These are phyloP conservation scores for Fraxinus greggii DNA, from an alignment of 305 asterid genomes.

Conservation along the genomic window DNA sequence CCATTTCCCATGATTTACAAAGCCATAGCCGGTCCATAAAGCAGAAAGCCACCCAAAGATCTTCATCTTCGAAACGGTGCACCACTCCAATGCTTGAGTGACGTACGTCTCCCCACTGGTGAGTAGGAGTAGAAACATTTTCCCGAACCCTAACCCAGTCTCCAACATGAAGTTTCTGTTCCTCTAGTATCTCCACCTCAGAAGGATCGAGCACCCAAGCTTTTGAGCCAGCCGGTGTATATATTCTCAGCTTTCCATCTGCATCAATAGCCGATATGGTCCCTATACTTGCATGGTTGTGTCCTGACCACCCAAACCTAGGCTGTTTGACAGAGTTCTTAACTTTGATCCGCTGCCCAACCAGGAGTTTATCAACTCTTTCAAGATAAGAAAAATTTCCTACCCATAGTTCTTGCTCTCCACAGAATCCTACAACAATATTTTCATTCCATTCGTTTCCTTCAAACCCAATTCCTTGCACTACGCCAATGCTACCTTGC, in stretches of 20 bases:
- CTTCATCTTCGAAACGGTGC: slow-evolving; percentile 81
- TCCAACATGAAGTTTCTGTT: slow-evolving; percentile 53
- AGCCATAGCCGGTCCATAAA: slow-evolving; percentile 81
- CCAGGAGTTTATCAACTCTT: slow-evolving; percentile 43
- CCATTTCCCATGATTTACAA: slow-evolving; percentile 76
- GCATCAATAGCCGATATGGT: slow-evolving; percentile 79
- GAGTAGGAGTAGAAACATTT: slow-evolving; percentile 59
- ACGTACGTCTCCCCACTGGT: slow-evolving; percentile 87
- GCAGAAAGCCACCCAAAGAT: slow-evolving; percentile 85
- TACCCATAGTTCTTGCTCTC: slow-evolving; percentile 83
- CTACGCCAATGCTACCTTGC: slow-evolving; percentile 80
- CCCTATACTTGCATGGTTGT: slow-evolving; percentile 67
- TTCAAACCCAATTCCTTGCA: slow-evolving; percentile 75
- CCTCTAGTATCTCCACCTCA: slow-evolving; percentile 73
- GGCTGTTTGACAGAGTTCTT: slow-evolving; percentile 63
- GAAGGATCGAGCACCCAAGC: slow-evolving; percentile 90
- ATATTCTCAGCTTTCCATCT: slow-evolving; percentile 85
- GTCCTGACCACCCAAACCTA: slow-evolving; percentile 92
- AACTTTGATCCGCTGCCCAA: slow-evolving; percentile 74
- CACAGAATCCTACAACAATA: slow-evolving; percentile 69
- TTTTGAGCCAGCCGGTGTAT: slow-evolving; percentile 79
- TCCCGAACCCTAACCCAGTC: slow-evolving; percentile 83
- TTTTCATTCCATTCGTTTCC: slow-evolving; percentile 63
- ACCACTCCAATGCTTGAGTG: slow-evolving; percentile 79
- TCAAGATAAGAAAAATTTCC: slow-evolving; percentile 56